A percentile compares a stretch with the other conserved stretches of the same genome.
Evolutionary conservation across 805 yeast species (phyloP).

Genomic region (Lipomyces sp.): DNA sequence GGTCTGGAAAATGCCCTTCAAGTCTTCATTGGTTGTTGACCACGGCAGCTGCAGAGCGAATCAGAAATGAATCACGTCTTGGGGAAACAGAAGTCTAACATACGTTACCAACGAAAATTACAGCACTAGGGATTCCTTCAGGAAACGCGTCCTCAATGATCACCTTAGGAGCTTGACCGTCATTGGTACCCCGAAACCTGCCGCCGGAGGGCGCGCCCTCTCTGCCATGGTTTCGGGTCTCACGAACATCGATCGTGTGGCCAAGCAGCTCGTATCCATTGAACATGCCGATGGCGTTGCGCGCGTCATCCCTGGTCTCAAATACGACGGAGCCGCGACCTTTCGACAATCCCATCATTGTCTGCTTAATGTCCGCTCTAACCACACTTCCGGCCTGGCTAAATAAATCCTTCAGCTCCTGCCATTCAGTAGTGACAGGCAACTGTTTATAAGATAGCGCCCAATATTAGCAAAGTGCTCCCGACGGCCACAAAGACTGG

Average conservation of each 20-base stretch:
- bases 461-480: too few species aligned
- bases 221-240: constrained; percentile 50
- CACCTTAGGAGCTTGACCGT: too few species aligned
- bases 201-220: background rate
- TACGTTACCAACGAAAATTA: constrained; percentile 63
- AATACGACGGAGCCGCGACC: constrained; percentile 84
- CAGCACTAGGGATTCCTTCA: constrained; percentile 56
- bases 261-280: constrained; percentile 73
- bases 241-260: constrained; percentile 73
- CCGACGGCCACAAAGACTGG: too few species aligned
- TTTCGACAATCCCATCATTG: constrained; percentile 68
- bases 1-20: constrained; percentile 79
- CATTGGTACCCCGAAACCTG: background rate
- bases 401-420: constrained; percentile 79
- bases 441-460: constrained; percentile 53
- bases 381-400: constrained; percentile 70
- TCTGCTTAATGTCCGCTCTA: constrained; percentile 73
- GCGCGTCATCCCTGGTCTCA: constrained; percentile 62
- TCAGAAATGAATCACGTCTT: background rate
- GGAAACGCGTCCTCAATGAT: constrained; percentile 67
- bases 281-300: constrained; percentile 63
- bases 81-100: background rate
- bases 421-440: constrained; percentile 82
- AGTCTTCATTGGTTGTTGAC: constrained; percentile 81
- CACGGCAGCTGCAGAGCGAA: constrained; percentile 75